Base-by-base conservation (phyloP, 371 early-diverging fungal species). In the Capillidium heterosporum region DNA sequence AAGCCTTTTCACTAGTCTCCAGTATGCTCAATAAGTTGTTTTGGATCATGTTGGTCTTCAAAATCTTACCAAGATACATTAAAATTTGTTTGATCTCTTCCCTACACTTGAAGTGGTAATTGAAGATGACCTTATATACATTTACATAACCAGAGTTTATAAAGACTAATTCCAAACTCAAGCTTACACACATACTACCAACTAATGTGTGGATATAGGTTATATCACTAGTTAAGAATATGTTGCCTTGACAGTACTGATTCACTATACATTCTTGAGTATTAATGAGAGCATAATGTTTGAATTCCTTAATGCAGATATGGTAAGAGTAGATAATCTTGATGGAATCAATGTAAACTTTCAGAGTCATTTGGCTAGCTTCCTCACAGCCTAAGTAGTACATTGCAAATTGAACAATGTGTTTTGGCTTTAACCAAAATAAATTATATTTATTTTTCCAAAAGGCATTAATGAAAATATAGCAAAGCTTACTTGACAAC, bases 131-230 rank as follows among this genome's bases (percentile, higher is more conserved):
- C 10, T 15, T 35, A 0, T 49, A 23, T 21, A 1, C 13, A 13
- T 4, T 13, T 7, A 4, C 13, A 35, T 35, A 7, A 11, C 58
- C 57, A 27, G 59, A 39, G 3, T 65, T n/a, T 0, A 66, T 68
- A 17, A 63, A 40, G 1, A 66, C 64, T 26, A 75, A 54, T 52
- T 69, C 71, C 71, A 72, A 75, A 2, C 63, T 65, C 23, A 43
- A 63, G 61, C 69, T 71, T 61, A 71, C 23, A 0, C 75, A 72
- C 58, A 65, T 65, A 2, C 72, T 72, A 8, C 71, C 71, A 1
- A 64, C 60, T n/a, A 71, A 71, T 0, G 61, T 62, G 28, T 65
- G 63, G 1, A 65, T 59, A 56, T 70, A 70, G 1, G 69, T 65
- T 0, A 70, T 67, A 51, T 72, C 72, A 0, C 72, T 70, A 17